Evolutionary conservation across 2,329 filamentous ascomycete species (phyloP), one percentile per base, ranked within the genome.

Genomic region (Thermomyces lanuginosus): DNA sequence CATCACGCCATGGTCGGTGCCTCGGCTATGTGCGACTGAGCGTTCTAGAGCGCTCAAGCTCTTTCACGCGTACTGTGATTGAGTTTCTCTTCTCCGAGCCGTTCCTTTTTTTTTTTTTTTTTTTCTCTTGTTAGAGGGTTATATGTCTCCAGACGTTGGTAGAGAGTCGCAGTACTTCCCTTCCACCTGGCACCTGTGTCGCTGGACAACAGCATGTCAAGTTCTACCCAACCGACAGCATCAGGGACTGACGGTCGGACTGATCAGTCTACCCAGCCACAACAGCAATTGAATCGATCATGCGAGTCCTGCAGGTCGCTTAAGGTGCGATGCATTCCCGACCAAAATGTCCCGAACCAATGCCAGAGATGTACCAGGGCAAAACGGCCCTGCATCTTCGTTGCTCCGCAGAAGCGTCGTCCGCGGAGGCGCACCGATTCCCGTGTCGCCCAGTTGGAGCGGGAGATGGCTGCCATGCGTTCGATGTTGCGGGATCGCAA

Each of bases 391-490:
- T 52, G 48, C 19, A 29, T 51, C 26, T 52, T 52, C 25, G 44
- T 52, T 29, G 48, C 48, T 4, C 48, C 48, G 14, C 48, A 52
- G 28, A 40, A 45, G 27, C 43, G 48, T 14, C 48, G 48, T 16
- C 48, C 48, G 5, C 48, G 48, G 14, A 52, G 51, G 31, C 41
- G 48, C 18, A 52, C 48, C 2, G 48, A 52, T 27, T 49, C 48
- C 8, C 39, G 48, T 9, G 48, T 52, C 6, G 48, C 48, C 5
- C 48, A 52, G 27, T 25, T 52, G 19, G 48, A 52, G 31, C 46
- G 38, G 27, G 48, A 52, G 29, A 52, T 52, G 48, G 45, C 46
- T 6, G 40, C 47, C 30, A 51, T 52, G 48, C 48, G 48, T 19
- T 46, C 47, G 8, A 36, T 49, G 10, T 37, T 52, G 11, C 50